phyloP scores from a whole-genome alignment of 179 eudicot genomes.

The Drosera spatulata region DNA sequence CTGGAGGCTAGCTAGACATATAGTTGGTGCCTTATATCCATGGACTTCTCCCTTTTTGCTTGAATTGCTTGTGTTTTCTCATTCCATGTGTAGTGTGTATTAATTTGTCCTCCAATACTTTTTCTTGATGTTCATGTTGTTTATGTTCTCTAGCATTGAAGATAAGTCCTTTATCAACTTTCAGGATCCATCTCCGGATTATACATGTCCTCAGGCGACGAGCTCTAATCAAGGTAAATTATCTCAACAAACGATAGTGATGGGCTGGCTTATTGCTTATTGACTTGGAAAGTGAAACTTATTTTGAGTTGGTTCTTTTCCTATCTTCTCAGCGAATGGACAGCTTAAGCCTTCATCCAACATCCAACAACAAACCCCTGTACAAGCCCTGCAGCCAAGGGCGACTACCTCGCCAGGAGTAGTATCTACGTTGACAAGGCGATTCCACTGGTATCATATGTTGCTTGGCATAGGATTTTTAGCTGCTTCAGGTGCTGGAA shows the following conservation, averaged over 20 bases:
- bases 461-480: constrained; percentile 65
- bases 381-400: constrained; percentile 45
- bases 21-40: too few species aligned
- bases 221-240: constrained; percentile 50
- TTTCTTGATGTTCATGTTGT: background rate
- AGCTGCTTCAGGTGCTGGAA: constrained; percentile 86
- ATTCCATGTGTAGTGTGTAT: too few species aligned
- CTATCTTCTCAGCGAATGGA: constrained; percentile 29
- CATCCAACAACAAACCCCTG: constrained; percentile 35
- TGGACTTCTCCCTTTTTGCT: too few species aligned
- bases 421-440: constrained; percentile 33
- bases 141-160: background rate
- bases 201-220: constrained; percentile 35
- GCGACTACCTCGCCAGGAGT: constrained; percentile 28
- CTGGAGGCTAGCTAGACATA: too few species aligned
- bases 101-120: too few species aligned
- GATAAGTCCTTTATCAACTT: constrained; percentile 14
- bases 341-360: constrained; percentile 39
- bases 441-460: constrained; percentile 78
- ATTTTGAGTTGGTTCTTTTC: too few species aligned
- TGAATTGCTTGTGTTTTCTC: too few species aligned
- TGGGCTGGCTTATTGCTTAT: too few species aligned
- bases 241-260: background rate
- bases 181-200: constrained; percentile 67
- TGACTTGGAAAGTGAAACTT: too few species aligned